phyloP scores from a whole-genome alignment of 257 asterid genomes.

The Penstemon barbatus region DNA sequence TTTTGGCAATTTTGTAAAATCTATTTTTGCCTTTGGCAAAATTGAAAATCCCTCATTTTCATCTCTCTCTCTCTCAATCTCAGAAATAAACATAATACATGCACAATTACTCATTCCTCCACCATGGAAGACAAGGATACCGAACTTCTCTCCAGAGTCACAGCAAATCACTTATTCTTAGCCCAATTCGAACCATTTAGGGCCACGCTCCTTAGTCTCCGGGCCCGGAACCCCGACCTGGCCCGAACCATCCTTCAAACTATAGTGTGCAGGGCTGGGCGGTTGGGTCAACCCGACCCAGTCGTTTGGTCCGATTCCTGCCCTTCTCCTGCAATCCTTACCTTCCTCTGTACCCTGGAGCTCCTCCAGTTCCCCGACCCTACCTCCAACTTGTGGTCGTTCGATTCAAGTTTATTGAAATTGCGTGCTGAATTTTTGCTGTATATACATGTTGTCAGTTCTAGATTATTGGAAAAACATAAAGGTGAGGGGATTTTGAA shows the following conservation, averaged over 20 bases:
- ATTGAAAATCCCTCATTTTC: no score
- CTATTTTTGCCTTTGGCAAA: no score
- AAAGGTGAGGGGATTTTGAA: conserved; percentile 27
- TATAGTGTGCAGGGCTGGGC: conserved; percentile 65
- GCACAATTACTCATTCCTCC: conserved; percentile 26
- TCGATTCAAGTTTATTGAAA: conserved; percentile 55
- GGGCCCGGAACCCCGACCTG: conserved; percentile 72
- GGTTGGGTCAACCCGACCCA: conserved; percentile 53
- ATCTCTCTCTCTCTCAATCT: conserved; percentile 3
- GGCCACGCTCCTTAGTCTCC: conserved; percentile 73
- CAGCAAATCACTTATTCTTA: conserved; percentile 76
- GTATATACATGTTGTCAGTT: conserved; percentile 51
- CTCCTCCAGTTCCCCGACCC: conserved; percentile 78
- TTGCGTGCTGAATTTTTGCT: conserved; percentile 85
- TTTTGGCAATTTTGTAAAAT: no score
- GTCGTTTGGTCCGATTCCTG: conserved; percentile 79
- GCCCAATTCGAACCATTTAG: conserved; percentile 96
- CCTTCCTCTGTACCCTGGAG: conserved; percentile 72
- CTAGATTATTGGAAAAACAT: conserved; percentile 45
- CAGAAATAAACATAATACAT: conserved; percentile 20
- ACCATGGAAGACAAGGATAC: conserved; percentile 71
- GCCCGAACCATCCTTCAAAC: conserved; percentile 79
- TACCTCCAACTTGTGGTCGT: conserved; percentile 71
- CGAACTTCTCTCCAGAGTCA: conserved; percentile 60
- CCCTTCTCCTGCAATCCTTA: conserved; percentile 72